These are phyloP conservation scores for Penicillium crystallinum DNA, from an alignment of 495 filamentous ascomycete genomes.

Conservation along the genomic window DNA sequence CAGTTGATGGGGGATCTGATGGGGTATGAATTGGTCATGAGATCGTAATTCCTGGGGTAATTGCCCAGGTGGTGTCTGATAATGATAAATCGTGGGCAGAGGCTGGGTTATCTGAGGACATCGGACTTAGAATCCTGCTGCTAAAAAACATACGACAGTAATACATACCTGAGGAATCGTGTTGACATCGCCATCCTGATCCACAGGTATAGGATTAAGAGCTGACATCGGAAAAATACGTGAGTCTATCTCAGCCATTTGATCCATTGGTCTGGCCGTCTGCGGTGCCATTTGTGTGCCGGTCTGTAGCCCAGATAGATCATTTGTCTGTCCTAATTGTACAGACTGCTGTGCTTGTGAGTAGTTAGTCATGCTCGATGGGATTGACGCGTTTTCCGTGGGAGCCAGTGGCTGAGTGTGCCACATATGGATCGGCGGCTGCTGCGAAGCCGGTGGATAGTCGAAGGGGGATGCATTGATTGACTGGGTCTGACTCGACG, in stretches of 20 bases:
- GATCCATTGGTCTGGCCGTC: conserved; percentile 1
- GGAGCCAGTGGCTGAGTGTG: neutral
- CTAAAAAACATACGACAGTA: neutral
- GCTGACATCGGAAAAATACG: neutral
- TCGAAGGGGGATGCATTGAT: conserved; percentile 14
- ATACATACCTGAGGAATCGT: neutral
- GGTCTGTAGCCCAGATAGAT: neutral
- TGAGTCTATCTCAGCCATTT: conserved; percentile 3
- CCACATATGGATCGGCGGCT: conserved; percentile 10
- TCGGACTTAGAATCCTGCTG: neutral
- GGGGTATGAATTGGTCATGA: conserved; percentile 11
- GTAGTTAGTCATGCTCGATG: conserved; percentile 2
- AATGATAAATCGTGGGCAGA: conserved; percentile 10
- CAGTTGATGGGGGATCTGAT: conserved; percentile 5
- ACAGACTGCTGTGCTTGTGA: conserved; percentile 9
- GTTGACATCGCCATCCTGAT: neutral
- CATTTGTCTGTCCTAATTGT: neutral
- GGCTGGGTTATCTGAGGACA: neutral
- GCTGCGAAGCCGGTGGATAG: conserved; percentile 14
- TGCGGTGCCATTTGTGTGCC: conserved; percentile 4
- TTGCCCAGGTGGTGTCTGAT: conserved; percentile 6
- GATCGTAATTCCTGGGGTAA: conserved; percentile 2
- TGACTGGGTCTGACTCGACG: neutral
- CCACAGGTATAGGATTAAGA: neutral
- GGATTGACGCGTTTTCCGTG: neutral